Evolutionary conservation across 768 basidiomycete genomes (phyloP).

Genomic region (Suillus luteus): DNA sequence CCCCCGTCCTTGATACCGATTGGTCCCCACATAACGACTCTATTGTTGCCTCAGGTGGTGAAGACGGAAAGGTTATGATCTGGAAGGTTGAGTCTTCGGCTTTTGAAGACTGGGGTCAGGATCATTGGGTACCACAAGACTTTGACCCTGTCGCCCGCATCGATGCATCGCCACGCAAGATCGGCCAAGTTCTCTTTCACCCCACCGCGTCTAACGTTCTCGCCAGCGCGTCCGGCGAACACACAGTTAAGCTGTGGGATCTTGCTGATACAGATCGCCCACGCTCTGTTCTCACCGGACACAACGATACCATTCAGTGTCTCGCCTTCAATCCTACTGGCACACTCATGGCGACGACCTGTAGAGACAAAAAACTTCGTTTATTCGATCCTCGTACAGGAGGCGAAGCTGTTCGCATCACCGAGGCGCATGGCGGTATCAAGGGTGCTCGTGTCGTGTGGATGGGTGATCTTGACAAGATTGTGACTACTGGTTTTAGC

Average conservation of each 20-base stretch:
- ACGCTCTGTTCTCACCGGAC: conserved; percentile 63
- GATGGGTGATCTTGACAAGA: conserved; percentile 87
- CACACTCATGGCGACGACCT: conserved; percentile 83
- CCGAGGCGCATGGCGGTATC: conserved; percentile 91
- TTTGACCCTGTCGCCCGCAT: conserved; percentile 84
- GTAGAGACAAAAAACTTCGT: conserved; percentile 88
- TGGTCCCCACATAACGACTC: conserved; percentile 95
- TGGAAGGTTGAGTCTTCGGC: conserved; percentile 73
- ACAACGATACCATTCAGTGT: conserved; percentile 87
- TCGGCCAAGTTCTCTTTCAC: conserved; percentile 94
- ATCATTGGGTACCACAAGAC: conserved; percentile 80
- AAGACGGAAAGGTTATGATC: conserved; percentile 92
- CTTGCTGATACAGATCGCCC: conserved; percentile 71
- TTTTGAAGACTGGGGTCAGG: conserved; percentile 86
- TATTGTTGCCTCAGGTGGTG: conserved; percentile 87
- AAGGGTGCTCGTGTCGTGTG: conserved; percentile 89
- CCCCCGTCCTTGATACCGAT: conserved; percentile 89
- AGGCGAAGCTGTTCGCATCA: conserved; percentile 74
- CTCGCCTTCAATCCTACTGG: conserved; percentile 83
- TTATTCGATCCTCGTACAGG: conserved; percentile 89
- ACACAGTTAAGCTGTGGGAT: conserved; percentile 91
- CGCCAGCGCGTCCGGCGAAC: conserved; percentile 80
- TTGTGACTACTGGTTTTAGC: conserved; percentile 96
- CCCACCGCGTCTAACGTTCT: conserved; percentile 88
- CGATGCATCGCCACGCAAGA: conserved; percentile 81